Evolutionary conservation across 225 moss, liverwort and hornwort species (phyloP).

Genomic region (Polytrichum commune): DNA sequence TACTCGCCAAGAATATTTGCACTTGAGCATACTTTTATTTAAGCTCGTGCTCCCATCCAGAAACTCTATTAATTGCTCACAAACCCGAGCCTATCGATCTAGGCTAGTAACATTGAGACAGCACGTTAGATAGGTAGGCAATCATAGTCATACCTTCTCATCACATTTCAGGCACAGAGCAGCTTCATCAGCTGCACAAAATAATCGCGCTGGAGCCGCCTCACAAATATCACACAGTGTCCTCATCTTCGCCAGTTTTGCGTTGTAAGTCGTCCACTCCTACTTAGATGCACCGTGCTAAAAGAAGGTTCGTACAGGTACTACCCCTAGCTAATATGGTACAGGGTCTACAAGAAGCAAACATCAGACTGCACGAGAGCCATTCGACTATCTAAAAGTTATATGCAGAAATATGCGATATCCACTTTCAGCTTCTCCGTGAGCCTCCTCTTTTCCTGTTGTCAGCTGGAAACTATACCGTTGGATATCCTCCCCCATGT

Average conservation of each 20-base stretch:
- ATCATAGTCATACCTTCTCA: slow-evolving; percentile 58
- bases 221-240: slow-evolving; percentile 93
- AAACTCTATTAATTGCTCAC: too few species aligned
- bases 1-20: too few species aligned
- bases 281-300: neutral
- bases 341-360: neutral
- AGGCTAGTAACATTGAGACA: too few species aligned
- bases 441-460: neutral
- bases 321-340: neutral
- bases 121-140: too few species aligned
- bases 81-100: too few species aligned
- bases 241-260: slow-evolving; percentile 55
- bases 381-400: neutral
- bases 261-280: neutral
- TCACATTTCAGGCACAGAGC: slow-evolving; percentile 89
- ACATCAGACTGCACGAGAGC: neutral
- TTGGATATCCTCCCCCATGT: neutral
- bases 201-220: slow-evolving; percentile 82
- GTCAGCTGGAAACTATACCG: neutral
- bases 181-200: slow-evolving; percentile 99
- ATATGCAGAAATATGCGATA: neutral
- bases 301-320: neutral
- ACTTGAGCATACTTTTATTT: too few species aligned
- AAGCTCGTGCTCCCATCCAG: too few species aligned
- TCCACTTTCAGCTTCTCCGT: neutral